Conservation (phyloP, 2,329 filamentous ascomycete genomes). For the Pseudogymnoascus sp. region DNA sequence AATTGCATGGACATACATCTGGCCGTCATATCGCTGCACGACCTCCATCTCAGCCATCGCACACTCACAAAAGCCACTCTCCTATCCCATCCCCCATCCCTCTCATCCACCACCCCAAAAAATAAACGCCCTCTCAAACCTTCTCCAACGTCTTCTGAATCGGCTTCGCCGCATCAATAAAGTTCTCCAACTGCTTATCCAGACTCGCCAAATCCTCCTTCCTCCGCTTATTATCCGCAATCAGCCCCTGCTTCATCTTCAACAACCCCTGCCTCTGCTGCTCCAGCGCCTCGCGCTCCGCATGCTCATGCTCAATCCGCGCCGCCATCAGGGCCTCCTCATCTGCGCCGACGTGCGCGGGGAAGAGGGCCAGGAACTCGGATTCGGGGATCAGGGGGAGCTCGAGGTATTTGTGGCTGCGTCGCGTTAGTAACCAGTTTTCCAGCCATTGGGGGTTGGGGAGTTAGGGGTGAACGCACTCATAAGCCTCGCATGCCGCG, state of each 20-base stretch:
- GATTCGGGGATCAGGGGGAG: slow-evolving; percentile 78
- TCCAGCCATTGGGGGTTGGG: not conserved
- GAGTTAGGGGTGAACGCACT: slow-evolving; percentile 49
- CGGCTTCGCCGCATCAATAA: slow-evolving; percentile 84
- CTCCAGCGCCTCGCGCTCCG: slow-evolving; percentile 77
- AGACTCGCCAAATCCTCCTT: slow-evolving; percentile 89
- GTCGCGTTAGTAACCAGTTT: slow-evolving; percentile 4
- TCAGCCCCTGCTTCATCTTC: slow-evolving; percentile 62
- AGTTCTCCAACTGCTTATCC: slow-evolving; percentile 87
- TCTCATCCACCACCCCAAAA: not conserved
- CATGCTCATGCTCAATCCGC: slow-evolving; percentile 83
- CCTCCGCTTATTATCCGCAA: slow-evolving; percentile 77
- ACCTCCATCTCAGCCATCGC: not conserved
- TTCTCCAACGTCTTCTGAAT: slow-evolving; percentile 83
- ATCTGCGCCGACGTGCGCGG: slow-evolving; percentile 63
- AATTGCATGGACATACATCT: not conserved
- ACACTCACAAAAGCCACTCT: not conserved
- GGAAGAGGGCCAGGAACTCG: slow-evolving; percentile 70
- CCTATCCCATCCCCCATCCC: not conserved
- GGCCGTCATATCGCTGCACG: not conserved
- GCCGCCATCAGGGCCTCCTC: slow-evolving; percentile 82
- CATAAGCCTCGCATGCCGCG: slow-evolving; percentile 78
- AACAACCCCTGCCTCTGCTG: slow-evolving; percentile 71
- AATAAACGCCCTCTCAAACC: slow-evolving; percentile 31
- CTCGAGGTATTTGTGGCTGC: slow-evolving; percentile 76